phyloP scores from a whole-genome alignment of 805 yeast species.

The Saturnispora kantuleensis region DNA sequence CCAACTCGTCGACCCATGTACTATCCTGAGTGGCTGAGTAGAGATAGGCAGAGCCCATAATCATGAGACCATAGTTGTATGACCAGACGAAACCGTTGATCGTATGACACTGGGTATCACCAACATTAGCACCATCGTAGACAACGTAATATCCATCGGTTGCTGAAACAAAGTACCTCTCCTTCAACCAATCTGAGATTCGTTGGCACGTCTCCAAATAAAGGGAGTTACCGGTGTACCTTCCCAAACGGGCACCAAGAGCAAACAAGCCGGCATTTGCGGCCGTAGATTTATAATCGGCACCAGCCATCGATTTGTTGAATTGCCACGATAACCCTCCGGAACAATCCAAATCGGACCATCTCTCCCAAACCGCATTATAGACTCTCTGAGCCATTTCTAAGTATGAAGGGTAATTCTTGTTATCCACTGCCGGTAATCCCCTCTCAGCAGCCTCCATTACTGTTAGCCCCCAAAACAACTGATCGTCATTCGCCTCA shows the following conservation, averaged over 20 bases:
- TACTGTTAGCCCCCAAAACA: conserved; percentile 80
- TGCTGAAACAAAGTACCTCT: conserved; percentile 36
- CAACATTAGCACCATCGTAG: conserved; percentile 57
- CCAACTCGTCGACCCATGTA: conserved; percentile 33
- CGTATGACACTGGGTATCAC: conserved; percentile 36
- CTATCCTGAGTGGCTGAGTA: conserved; percentile 47
- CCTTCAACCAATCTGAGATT: conserved; percentile 73
- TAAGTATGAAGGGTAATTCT: conserved; percentile 63
- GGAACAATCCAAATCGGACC: conserved; percentile 78
- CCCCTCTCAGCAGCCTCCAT: conserved; percentile 78
- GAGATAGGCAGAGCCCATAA: conserved; percentile 62
- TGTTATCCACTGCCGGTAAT: conserved; percentile 53
- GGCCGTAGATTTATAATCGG: conserved; percentile 83
- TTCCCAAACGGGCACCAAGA: conserved; percentile 75
- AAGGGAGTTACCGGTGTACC: conserved; percentile 65
- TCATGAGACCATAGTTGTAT: conserved; percentile 57
- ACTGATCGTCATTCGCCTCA: conserved; percentile 89
- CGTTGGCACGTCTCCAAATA: conserved; percentile 66
- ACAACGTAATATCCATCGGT: conserved; percentile 34
- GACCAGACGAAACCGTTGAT: conserved; percentile 50
- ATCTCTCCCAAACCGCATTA: conserved; percentile 80
- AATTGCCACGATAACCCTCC: conserved; percentile 98
- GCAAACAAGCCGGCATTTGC: conserved; percentile 84
- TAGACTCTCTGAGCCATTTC: conserved; percentile 80
- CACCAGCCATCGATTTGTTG: conserved; percentile 87